phyloP scores from a whole-genome alignment of 345 rosid genomes.

The Aquilaria malaccensis region DNA sequence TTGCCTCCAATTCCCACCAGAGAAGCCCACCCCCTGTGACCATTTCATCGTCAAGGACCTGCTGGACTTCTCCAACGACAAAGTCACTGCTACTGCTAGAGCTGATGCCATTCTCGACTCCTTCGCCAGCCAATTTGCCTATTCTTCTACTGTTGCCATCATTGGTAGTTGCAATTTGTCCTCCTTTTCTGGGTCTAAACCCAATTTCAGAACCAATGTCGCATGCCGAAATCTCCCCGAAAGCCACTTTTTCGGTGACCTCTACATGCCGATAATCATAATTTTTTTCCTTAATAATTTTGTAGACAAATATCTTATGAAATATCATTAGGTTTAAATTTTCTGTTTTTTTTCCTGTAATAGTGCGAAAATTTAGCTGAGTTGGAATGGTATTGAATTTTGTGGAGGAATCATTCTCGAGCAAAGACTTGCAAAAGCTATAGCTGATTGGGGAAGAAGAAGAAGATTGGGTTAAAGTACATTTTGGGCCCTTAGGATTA shows the following conservation, averaged over 20 bases:
- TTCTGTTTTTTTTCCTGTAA: background rate
- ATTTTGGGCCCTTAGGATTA: too few species aligned
- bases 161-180: too few species aligned
- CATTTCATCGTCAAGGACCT: constrained; percentile 89
- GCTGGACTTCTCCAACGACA: constrained; percentile 14
- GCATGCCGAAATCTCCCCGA: constrained; percentile 31
- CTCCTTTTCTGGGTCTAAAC: constrained; percentile 14
- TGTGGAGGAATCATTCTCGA: too few species aligned
- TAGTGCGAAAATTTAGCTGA: constrained; percentile 92
- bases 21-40: constrained; percentile 29
- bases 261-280: constrained; percentile 70
- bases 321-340: background rate
- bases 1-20: constrained; percentile 26
- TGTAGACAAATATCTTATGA: too few species aligned
- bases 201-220: constrained; percentile 27
- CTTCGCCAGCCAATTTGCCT: constrained; percentile 34
- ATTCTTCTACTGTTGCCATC: constrained; percentile 43
- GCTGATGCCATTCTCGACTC: constrained; percentile 12
- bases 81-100: constrained; percentile 33
- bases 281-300: background rate
- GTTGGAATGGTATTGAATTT: constrained; percentile 90
- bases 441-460: too few species aligned
- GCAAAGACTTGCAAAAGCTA: too few species aligned
- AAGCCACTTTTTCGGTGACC: constrained; percentile 56
- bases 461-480: too few species aligned